phyloP scores from a whole-genome alignment of 371 early-diverging fungal species.

The Syncephalastrum monosporum region DNA sequence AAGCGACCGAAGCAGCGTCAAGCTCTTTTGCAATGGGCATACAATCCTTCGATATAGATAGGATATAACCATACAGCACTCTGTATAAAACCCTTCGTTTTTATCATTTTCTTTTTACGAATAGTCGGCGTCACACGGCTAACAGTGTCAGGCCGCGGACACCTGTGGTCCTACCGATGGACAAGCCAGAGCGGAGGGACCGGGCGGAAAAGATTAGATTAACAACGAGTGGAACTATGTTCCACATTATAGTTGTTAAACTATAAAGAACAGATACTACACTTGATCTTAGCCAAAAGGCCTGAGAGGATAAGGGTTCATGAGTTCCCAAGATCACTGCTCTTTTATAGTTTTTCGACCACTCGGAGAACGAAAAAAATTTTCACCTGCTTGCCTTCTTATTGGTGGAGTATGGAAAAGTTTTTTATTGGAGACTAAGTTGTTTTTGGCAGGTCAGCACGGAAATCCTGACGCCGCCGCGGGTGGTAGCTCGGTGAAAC shows the following conservation, averaged over 20 bases:
- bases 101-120: conserved; percentile 16
- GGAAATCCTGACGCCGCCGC: conserved; percentile 6
- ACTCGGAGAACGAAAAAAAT: no score
- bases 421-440: no score
- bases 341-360: conserved; percentile 18
- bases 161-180: conserved; percentile 21
- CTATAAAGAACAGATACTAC: conserved; percentile 78
- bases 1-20: not conserved
- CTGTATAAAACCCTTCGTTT: not conserved
- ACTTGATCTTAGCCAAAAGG: conserved; percentile 76
- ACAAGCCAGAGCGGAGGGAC: conserved; percentile 22
- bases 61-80: not conserved
- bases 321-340: conserved; percentile 16
- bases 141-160: conserved; percentile 26
- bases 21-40: conserved; percentile 1
- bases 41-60: not conserved
- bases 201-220: conserved; percentile 50
- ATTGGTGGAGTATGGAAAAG: no score
- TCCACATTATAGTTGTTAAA: conserved; percentile 58
- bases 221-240: conserved; percentile 37
- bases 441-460: conserved; percentile 1
- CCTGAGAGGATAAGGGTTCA: conserved; percentile 54
- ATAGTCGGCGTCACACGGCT: conserved; percentile 22
- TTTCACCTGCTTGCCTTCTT: no score
- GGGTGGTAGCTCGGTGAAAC: conserved; percentile 5